Evolutionary conservation across 371 early-diverging fungal species (phyloP), one percentile per base, ranked within the genome.

Genomic region (Lichtheimia corymbifera): DNA sequence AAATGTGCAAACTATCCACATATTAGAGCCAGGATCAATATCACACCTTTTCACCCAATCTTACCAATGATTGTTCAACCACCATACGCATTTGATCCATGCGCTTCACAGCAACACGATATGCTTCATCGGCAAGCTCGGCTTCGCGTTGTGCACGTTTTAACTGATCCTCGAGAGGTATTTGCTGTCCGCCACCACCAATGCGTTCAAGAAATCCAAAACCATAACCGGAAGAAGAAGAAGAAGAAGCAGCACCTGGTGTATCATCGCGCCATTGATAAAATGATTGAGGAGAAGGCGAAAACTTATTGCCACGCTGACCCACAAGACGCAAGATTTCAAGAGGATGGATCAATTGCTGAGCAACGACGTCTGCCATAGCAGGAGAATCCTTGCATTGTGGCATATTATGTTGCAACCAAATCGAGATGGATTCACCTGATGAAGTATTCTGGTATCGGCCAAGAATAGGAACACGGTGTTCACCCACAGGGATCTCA

Each of bases 401-500:
- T 4, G 84, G 77, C 58, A 89, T 56, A 70, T 85, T 83, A 43
- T 85, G 81, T 61, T 84, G 85, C 59, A 89, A 75, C 92, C 92
- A 91, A 24, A 78, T 71, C 1, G 85, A 86, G 56, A 91, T 83
- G 53, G 82, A 79, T 55, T 88, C 87, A 25, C 92, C 92, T 5
- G 85, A 70, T 1, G 88, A 86, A 35, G 88, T 85, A 30, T 86
- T 77, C 41, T 78, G 75, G 66, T 91, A 91, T 7, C 81, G 77
- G 6, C 92, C 92, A 30, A 91, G 67, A 54, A 91, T 83, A 17
- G 90, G 88, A 7, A 88, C 85, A 61, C 83, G 82, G 53, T 87
- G 81, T 63, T 90, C 91, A 27, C 81, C 76, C 22, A 84, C 68
- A 5, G 79, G 79, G 4, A 91, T 82, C 61, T 83, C 85, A 15